A percentile compares a stretch with the other conserved stretches of the same genome.
phyloP scores from a whole-genome alignment of 2,329 filamentous ascomycete genomes.

The Colletotrichum sp. region DNA sequence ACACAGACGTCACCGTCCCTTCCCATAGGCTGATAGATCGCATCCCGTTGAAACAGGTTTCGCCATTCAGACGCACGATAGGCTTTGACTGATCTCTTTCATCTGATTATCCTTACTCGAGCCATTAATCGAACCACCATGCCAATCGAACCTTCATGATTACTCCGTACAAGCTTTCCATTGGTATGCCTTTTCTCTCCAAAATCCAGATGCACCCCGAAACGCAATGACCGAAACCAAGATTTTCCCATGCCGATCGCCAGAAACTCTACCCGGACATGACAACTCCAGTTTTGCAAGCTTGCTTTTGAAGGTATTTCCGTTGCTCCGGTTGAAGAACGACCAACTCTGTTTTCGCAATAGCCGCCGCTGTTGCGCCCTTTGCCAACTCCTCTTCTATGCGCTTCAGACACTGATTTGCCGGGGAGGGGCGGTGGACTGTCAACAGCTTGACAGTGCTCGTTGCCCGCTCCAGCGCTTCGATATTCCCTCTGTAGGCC shows the following conservation, averaged over 20 bases:
- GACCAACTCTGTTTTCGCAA: neutral
- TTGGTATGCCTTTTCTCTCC: neutral
- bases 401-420: constrained; percentile 13
- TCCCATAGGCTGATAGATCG: neutral
- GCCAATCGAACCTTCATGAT: neutral
- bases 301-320: constrained; percentile 1
- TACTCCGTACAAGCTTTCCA: neutral
- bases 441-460: constrained; percentile 15
- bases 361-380: neutral
- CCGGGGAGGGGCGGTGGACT: constrained; percentile 6
- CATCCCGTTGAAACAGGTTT: neutral
- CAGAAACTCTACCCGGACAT: neutral
- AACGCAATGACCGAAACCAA: neutral
- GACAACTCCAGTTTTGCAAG: constrained; percentile 8
- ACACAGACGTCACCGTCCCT: neutral
- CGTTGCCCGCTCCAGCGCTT: neutral
- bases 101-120: neutral
- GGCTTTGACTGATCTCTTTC: neutral
- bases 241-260: neutral
- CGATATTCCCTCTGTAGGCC: neutral
- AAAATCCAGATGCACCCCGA: neutral
- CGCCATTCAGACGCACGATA: neutral
- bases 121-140: neutral
- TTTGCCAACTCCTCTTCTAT: constrained; percentile 16
- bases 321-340: constrained; percentile 5